A percentile compares a stretch with the other conserved stretches of the same genome.
Evolutionary conservation across 2,329 filamentous ascomycete species (phyloP).

Genomic region (Chrysoporthe cubensis): DNA sequence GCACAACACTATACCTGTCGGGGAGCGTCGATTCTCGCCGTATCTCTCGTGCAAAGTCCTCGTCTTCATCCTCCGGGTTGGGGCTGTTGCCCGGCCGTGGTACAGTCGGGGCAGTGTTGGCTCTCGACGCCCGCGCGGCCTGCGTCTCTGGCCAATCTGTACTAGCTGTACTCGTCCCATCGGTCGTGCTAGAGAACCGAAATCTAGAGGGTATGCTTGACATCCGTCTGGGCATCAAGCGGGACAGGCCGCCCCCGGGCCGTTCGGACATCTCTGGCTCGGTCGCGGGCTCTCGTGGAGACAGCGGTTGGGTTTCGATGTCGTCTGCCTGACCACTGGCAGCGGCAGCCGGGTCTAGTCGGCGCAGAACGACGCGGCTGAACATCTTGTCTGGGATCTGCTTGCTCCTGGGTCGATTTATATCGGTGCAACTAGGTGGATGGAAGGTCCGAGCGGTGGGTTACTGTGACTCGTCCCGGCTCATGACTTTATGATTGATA

Average conservation of each 20-base stretch:
- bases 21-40: conserved; percentile 43
- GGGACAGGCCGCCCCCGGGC: conserved; percentile 30
- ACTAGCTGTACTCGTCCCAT: conserved; percentile 23
- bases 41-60: conserved; percentile 49
- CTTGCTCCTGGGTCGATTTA: background rate
- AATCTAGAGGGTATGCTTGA: conserved; percentile 35
- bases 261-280: conserved; percentile 38
- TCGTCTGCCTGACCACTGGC: conserved; percentile 20
- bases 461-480: conserved; percentile 14
- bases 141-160: conserved; percentile 24
- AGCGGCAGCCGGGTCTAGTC: conserved; percentile 19
- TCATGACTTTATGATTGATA: conserved; percentile 15
- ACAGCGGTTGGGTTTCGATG: conserved; percentile 27
- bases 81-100: conserved; percentile 36
- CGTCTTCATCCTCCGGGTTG: conserved; percentile 33
- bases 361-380: conserved; percentile 27
- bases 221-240: conserved; percentile 34
- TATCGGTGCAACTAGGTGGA: background rate
- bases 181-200: conserved; percentile 33
- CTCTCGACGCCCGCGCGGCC: conserved; percentile 19
- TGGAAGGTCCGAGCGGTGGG: conserved; percentile 17
- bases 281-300: conserved; percentile 14
- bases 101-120: conserved; percentile 13
- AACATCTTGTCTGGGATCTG: conserved; percentile 22
- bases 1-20: conserved; percentile 29